Conservation (phyloP, 805 yeast species). For the Torulaspora delbrueckii region DNA sequence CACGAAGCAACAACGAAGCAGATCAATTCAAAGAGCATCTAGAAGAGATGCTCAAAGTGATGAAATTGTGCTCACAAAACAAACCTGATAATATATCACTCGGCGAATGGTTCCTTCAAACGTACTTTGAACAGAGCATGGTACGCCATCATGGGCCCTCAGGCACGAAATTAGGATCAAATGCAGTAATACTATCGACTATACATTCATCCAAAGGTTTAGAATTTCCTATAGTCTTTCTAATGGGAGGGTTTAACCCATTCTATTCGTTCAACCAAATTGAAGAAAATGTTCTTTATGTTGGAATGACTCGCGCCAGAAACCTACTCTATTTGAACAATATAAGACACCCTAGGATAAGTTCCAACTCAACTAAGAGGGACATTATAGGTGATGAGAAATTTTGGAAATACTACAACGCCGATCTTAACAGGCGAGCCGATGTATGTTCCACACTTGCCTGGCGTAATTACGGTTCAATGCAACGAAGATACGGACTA, state of each 20-base stretch:
- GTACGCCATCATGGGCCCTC: conserved; percentile 7
- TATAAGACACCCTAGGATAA: conserved; percentile 13
- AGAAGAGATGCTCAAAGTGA: conserved; percentile 35
- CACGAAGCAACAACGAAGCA: conserved; percentile 27
- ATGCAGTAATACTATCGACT: conserved; percentile 53
- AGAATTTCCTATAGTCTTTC: conserved; percentile 65
- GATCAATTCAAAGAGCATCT: conserved; percentile 29
- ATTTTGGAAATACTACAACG: conserved; percentile 32
- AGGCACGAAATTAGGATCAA: conserved; percentile 1
- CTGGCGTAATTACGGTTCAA: conserved; percentile 4
- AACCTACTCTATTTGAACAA: conserved; percentile 33
- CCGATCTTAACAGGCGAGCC: conserved; percentile 17
- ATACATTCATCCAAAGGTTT: conserved; percentile 72
- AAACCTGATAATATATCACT: conserved; percentile 26
- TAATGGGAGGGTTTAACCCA: conserved; percentile 28
- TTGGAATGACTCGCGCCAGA: conserved; percentile 62
- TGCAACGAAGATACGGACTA: conserved; percentile 18
- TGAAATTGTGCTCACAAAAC: conserved; percentile 29
- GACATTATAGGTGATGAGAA: conserved; percentile 10
- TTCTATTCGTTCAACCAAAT: conserved; percentile 14
- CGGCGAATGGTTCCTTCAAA: conserved; percentile 34
- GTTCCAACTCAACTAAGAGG: background rate
- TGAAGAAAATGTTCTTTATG: conserved; percentile 49
- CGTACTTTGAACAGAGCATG: conserved; percentile 28
- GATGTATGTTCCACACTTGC: background rate